Percentiles rank a stretch among this genome's conserved stretches.
phyloP scores from a whole-genome alignment of 2,329 filamentous ascomycete genomes.

The Metarhizium rileyi region DNA sequence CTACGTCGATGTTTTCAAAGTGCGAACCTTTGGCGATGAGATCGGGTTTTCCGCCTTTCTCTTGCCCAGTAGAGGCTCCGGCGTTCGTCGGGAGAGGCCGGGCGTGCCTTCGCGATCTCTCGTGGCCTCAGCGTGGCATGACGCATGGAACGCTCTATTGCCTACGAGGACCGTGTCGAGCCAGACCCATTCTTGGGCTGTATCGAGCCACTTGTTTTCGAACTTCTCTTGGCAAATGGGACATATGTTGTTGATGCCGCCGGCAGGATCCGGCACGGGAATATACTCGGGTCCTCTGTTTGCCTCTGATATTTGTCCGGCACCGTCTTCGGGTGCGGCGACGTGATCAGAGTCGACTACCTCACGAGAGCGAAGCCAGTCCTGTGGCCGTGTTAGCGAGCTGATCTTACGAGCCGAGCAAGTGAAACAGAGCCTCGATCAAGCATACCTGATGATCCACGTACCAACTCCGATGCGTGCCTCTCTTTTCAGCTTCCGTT shows the following conservation, averaged over 20 bases:
- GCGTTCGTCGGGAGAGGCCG: slow-evolving; percentile 38
- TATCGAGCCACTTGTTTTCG: slow-evolving; percentile 83
- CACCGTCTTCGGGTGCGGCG: slow-evolving; percentile 21
- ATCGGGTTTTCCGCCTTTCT: slow-evolving; percentile 59
- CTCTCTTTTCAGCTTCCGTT: slow-evolving; percentile 74
- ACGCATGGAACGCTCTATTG: slow-evolving; percentile 77
- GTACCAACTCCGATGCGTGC: slow-evolving; percentile 90
- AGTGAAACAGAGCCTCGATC: too few relatives aligned
- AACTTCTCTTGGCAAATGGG: slow-evolving; percentile 96
- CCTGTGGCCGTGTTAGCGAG: slow-evolving; percentile 42
- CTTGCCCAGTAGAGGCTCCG: slow-evolving; percentile 61
- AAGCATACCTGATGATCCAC: slow-evolving; percentile 69
- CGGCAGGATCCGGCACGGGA: slow-evolving; percentile 69
- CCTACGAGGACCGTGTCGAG: slow-evolving; percentile 75
- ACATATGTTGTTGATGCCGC: slow-evolving; percentile 67
- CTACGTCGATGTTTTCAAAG: slow-evolving; percentile 25
- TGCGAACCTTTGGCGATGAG: slow-evolving; percentile 26
- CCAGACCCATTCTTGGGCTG: slow-evolving; percentile 95
- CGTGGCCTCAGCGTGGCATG: slow-evolving; percentile 75
- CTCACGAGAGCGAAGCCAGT: slow-evolving; percentile 85
- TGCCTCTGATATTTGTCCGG: slow-evolving; percentile 25
- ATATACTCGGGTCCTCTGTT: slow-evolving; percentile 56
- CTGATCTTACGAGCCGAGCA: not conserved
- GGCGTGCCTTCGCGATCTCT: slow-evolving; percentile 47
- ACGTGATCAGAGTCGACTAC: slow-evolving; percentile 56